Percentiles rank a stretch among this genome's conserved stretches.
Evolutionary conservation across 2,329 filamentous ascomycete species (phyloP).

Genomic region (Ceratocystis destructans): DNA sequence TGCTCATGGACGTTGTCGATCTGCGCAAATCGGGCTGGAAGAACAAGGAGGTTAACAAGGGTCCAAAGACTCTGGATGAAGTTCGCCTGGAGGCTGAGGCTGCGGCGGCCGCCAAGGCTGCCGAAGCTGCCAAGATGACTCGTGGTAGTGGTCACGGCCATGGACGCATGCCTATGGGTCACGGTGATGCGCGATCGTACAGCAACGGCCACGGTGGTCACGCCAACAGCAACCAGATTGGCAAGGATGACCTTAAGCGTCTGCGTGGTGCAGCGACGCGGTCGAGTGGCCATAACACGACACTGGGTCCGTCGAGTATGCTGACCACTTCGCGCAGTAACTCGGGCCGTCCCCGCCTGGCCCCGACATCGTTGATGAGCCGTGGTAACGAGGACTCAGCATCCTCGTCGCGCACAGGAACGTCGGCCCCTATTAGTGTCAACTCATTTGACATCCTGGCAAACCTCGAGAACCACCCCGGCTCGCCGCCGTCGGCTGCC

Average conservation of each 20-base stretch:
- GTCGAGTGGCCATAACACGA: constrained; percentile 47
- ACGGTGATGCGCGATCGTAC: constrained; percentile 59
- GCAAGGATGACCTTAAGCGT: constrained; percentile 79
- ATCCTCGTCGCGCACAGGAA: constrained; percentile 77
- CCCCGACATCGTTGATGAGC: constrained; percentile 58
- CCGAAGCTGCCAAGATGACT: constrained; percentile 33
- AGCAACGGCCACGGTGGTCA: constrained; percentile 62
- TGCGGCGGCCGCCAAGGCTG: constrained; percentile 64
- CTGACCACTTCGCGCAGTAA: constrained; percentile 70
- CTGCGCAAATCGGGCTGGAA: constrained; percentile 64
- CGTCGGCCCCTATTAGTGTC: constrained; percentile 49
- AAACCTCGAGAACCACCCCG: constrained; percentile 49
- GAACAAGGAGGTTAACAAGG: constrained; percentile 83
- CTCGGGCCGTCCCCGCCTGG: constrained; percentile 55
- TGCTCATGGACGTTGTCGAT: constrained; percentile 91
- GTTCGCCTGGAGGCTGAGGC: constrained; percentile 74
- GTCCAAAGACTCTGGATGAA: constrained; percentile 90
- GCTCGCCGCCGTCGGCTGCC: constrained; percentile 56
- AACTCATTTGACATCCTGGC: constrained; percentile 80
- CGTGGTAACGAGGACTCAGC: constrained; percentile 73
- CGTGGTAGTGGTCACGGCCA: constrained; percentile 38
- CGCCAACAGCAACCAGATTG: constrained; percentile 70
- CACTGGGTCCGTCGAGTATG: constrained; percentile 73
- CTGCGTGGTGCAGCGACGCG: constrained; percentile 48
- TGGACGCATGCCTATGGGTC: constrained; percentile 58